Evolutionary conservation across 208 protist species (phyloP).

Genomic region (Tritrichomonas musculus): DNA sequence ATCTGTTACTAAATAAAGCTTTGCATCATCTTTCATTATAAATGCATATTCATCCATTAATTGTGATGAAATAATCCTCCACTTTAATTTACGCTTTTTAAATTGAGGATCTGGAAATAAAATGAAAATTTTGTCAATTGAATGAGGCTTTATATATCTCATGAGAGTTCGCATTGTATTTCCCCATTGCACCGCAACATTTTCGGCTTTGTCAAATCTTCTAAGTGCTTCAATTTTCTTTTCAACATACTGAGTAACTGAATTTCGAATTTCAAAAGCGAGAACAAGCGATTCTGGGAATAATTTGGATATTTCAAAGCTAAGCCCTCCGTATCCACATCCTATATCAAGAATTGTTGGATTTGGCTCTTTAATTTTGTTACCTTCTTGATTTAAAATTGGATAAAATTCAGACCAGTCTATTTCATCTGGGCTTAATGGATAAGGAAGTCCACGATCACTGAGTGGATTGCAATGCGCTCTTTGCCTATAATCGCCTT

Average conservation of each 20-base stretch:
- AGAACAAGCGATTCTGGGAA: not conserved
- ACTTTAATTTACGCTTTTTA: slow-evolving; percentile 33
- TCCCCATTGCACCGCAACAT: slow-evolving; percentile 25
- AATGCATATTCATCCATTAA: slow-evolving; percentile 39
- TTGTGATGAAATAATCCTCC: slow-evolving; percentile 37
- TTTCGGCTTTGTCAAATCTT: not conserved
- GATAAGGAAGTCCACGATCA: not conserved
- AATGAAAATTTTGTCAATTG: slow-evolving; percentile 47
- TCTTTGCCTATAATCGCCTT: not conserved
- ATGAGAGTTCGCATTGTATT: slow-evolving; percentile 39
- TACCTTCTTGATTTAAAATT: not conserved
- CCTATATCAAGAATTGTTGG: slow-evolving; percentile 23
- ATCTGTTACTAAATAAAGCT: slow-evolving; percentile 45
- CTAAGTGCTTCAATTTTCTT: not conserved
- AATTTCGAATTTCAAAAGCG: not conserved
- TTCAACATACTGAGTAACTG: not conserved
- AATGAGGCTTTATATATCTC: slow-evolving; percentile 33
- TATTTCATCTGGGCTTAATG: not conserved
- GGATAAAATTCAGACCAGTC: slow-evolving; percentile 17
- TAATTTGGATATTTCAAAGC: not conserved
- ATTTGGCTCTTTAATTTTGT: not conserved
- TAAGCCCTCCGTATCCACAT: slow-evolving; percentile 4
- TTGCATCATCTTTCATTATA: slow-evolving; percentile 29
- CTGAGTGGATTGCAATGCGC: slow-evolving; percentile 25
- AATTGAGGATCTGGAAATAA: slow-evolving; percentile 49